Conservation (phyloP, 2,329 filamentous ascomycete genomes). For the Teratosphaeria pseudoeucalypti region DNA sequence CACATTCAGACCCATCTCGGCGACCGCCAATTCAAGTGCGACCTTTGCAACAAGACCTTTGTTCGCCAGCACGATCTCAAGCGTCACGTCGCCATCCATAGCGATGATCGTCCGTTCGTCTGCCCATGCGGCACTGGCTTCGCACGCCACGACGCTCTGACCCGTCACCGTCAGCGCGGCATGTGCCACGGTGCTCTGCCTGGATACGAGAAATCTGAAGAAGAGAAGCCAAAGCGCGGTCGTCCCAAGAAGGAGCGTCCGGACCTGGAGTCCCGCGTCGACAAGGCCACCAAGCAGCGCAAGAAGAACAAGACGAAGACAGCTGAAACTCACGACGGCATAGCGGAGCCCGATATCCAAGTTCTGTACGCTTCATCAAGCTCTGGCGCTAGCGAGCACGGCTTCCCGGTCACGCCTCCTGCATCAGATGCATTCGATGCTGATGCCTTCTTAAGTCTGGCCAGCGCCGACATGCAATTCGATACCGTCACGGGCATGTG, state of each 20-base stretch:
- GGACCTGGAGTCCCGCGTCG: slow-evolving; percentile 46
- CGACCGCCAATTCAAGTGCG: slow-evolving; percentile 89
- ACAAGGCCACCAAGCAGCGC: slow-evolving; percentile 47
- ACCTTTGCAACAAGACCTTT: slow-evolving; percentile 88
- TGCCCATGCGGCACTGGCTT: slow-evolving; percentile 94
- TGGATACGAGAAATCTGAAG: slow-evolving; percentile 44
- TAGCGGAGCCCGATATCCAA: slow-evolving; percentile 3
- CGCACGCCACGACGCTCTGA: slow-evolving; percentile 87
- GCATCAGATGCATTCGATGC: slow-evolving; percentile 17
- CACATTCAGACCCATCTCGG: slow-evolving; percentile 97
- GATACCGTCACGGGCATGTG: slow-evolving; percentile 13
- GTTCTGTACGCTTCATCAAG: slow-evolving; percentile 14
- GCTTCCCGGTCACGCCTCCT: slow-evolving; percentile 24
- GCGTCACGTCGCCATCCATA: slow-evolving; percentile 94
- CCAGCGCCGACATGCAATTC: slow-evolving; percentile 12
- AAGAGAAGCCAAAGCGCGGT: slow-evolving; percentile 58
- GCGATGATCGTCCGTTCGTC: slow-evolving; percentile 86
- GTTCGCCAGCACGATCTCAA: slow-evolving; percentile 96
- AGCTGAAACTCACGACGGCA: slow-evolving; percentile 9
- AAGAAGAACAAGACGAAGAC: slow-evolving; percentile 21
- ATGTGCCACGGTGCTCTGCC: slow-evolving; percentile 96
- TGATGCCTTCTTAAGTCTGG: slow-evolving; percentile 21
- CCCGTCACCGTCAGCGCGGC: slow-evolving; percentile 83
- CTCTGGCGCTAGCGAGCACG: slow-evolving; percentile 21
- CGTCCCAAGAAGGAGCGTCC: slow-evolving; percentile 53